Evolutionary conservation across 163 green algal genomes (phyloP).

Genomic region (Scenedesmus sp.): DNA sequence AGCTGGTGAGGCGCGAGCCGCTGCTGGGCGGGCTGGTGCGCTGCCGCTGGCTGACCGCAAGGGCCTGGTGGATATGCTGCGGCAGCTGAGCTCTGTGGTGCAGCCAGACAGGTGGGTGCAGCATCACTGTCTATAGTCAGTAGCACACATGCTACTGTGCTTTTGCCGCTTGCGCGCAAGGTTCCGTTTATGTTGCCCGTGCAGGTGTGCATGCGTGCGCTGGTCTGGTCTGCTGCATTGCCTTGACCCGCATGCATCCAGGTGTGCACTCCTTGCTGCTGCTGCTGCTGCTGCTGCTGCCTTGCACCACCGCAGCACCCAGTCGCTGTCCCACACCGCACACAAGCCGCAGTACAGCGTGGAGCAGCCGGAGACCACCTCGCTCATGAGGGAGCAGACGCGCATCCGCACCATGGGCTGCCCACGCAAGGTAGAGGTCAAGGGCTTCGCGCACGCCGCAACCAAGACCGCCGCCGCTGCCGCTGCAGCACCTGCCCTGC

Average conservation of each 20-base stretch:
- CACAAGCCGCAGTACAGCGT: conserved; percentile 40
- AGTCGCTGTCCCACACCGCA: background rate
- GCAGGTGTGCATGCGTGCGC: background rate
- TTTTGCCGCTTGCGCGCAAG: too few relatives aligned
- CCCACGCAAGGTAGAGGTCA: conserved; percentile 46
- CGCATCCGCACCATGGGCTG: conserved; percentile 51
- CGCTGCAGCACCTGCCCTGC: background rate
- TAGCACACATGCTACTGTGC: too few relatives aligned
- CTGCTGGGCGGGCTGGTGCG: background rate
- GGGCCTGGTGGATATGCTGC: conserved; percentile 40
- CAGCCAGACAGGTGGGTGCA: conserved; percentile 41
- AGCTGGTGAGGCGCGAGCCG: background rate
- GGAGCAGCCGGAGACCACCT: conserved; percentile 28
- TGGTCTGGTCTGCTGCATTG: background rate
- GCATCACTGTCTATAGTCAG: too few relatives aligned
- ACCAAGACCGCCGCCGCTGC: background rate
- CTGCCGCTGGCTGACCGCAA: conserved; percentile 23
- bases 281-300: background rate
- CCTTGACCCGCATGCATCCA: too few relatives aligned
- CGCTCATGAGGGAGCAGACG: conserved; percentile 48
- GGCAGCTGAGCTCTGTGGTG: conserved; percentile 46
- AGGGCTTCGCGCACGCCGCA: conserved; percentile 19
- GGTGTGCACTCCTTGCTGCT: too few relatives aligned
- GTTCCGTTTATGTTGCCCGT: background rate
- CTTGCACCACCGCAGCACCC: background rate